Percentiles rank a stretch among this genome's conserved stretches.
phyloP scores from a whole-genome alignment of 2,329 filamentous ascomycete genomes.

The Zasmidium cellare region DNA sequence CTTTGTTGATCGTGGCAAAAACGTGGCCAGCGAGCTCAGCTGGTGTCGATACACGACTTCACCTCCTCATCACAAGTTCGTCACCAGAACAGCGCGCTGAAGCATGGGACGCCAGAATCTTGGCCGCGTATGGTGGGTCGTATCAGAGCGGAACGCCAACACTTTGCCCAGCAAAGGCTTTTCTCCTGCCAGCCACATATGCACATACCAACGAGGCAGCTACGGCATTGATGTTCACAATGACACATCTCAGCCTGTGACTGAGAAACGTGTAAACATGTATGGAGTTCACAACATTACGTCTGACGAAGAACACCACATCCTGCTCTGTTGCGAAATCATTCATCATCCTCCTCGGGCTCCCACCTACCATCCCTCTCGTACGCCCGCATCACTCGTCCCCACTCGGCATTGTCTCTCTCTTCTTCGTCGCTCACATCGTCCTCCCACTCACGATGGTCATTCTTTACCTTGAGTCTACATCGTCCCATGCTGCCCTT shows the following conservation, averaged over 20 bases:
- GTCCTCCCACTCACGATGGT: constrained; percentile 22
- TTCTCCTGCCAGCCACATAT: not conserved
- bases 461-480: constrained; percentile 42
- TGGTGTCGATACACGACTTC: not conserved
- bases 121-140: not conserved
- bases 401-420: constrained; percentile 29
- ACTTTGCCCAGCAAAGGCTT: not conserved
- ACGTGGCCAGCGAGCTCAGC: not conserved
- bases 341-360: constrained; percentile 9
- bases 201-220: no score
- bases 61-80: not conserved
- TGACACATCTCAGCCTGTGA: no score
- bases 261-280: no score
- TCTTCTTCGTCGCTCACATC: constrained; percentile 19
- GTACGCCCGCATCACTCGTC: constrained; percentile 23
- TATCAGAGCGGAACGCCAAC: not conserved
- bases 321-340: not conserved
- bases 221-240: no score
- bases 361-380: constrained; percentile 28
- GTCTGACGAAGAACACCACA: not conserved
- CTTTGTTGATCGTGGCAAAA: not conserved
- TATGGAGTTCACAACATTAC: no score
- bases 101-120: not conserved
- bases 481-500: constrained; percentile 43
- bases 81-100: not conserved